Evolutionary conservation across 129 eudicot genomes (phyloP).

Genomic region (Flaveria robusta): DNA sequence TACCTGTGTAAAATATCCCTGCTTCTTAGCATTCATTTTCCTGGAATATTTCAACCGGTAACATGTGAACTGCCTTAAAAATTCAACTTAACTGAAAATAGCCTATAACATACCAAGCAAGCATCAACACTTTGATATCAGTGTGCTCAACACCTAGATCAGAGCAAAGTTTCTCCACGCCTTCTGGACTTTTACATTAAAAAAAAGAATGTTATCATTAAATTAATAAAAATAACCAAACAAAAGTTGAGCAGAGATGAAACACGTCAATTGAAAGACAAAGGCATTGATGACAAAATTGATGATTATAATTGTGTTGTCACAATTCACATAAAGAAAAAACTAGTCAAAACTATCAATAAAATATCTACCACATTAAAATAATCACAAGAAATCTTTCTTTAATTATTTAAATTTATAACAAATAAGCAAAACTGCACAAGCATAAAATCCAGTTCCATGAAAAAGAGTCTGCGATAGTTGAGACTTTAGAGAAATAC

Average conservation of each 20-base stretch:
- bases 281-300: not conserved
- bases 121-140: slow-evolving; percentile 80
- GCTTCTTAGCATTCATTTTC: slow-evolving; percentile 89
- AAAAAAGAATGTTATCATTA: slow-evolving; percentile 2
- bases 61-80: not conserved
- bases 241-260: not conserved
- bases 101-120: slow-evolving; percentile 69
- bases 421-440: not conserved
- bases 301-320: not conserved
- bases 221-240: not conserved
- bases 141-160: slow-evolving; percentile 69
- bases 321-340: not conserved
- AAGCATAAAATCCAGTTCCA: slow-evolving; percentile 5
- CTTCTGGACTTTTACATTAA: slow-evolving; percentile 70
- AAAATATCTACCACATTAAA: not conserved
- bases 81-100: not conserved
- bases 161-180: slow-evolving; percentile 78
- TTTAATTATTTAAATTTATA: not conserved
- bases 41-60: slow-evolving; percentile 39
- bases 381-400: not conserved
- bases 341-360: not conserved
- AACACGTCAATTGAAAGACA: not conserved
- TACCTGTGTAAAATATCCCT: slow-evolving; percentile 91
- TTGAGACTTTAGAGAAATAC: slow-evolving; percentile 16
- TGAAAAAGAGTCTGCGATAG: not conserved